phyloP scores from a whole-genome alignment of 495 filamentous ascomycete genomes.

The Xylaria longipes region DNA sequence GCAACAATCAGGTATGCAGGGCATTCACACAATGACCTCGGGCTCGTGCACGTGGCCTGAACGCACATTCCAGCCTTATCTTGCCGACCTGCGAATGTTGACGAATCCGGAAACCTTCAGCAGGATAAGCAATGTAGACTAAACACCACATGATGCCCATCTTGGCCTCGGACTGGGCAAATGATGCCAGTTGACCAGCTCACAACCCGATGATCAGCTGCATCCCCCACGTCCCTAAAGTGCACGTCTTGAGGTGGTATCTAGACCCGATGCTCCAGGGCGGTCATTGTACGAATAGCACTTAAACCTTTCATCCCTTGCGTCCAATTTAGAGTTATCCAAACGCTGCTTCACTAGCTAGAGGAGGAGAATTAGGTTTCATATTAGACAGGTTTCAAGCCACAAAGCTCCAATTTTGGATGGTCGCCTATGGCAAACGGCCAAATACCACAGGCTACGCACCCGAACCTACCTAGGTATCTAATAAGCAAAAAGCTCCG shows the following conservation, averaged over 20 bases:
- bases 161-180: slow-evolving; percentile 23
- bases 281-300: not conserved
- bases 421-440: slow-evolving; percentile 26
- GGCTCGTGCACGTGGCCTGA: slow-evolving; percentile 36
- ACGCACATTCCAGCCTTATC: slow-evolving; percentile 45
- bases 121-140: slow-evolving; percentile 32
- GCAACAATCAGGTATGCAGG: not conserved
- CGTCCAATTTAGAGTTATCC: slow-evolving; percentile 8
- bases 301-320: not conserved
- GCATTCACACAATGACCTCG: not conserved
- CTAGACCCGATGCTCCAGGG: not conserved
- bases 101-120: slow-evolving; percentile 38
- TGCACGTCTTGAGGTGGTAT: slow-evolving; percentile 12
- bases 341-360: slow-evolving; percentile 17
- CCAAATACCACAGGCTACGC: slow-evolving; percentile 16
- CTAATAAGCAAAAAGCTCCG: slow-evolving; percentile 10
- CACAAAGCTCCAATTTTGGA: slow-evolving; percentile 22
- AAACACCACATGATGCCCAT: slow-evolving; percentile 37
- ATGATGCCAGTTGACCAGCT: slow-evolving; percentile 16
- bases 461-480: not conserved
- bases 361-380: slow-evolving; percentile 19
- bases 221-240: slow-evolving; percentile 1
- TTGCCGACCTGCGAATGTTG: slow-evolving; percentile 29
- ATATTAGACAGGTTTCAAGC: slow-evolving; percentile 29
- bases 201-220: slow-evolving; percentile 4